phyloP scores from a whole-genome alignment of 73 alveolate species.

The Urostyla sp. region DNA sequence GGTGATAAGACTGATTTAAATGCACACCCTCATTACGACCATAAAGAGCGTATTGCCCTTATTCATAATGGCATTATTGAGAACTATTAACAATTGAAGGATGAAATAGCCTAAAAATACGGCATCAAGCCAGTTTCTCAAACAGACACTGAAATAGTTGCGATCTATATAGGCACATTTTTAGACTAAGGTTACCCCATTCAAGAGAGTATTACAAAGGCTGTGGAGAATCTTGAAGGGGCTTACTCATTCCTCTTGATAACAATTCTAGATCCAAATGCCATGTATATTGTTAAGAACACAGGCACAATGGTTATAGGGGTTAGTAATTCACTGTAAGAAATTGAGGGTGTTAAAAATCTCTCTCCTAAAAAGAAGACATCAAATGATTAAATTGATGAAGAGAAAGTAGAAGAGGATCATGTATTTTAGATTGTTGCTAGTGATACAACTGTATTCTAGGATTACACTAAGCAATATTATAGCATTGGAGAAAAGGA shows the following conservation, averaged over 20 bases:
- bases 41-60: slow-evolving; percentile 68
- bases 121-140: slow-evolving; percentile 76
- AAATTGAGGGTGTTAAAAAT: slow-evolving; percentile 2
- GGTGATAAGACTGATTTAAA: slow-evolving; percentile 89
- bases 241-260: slow-evolving; percentile 64
- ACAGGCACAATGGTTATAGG: slow-evolving; percentile 74
- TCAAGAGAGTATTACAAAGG: slow-evolving; percentile 75
- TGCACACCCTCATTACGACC: slow-evolving; percentile 95
- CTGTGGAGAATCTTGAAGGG: slow-evolving; percentile 73
- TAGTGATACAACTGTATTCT: slow-evolving; percentile 83
- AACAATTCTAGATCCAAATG: slow-evolving; percentile 49
- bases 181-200: slow-evolving; percentile 69
- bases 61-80: slow-evolving; percentile 90
- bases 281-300: slow-evolving; percentile 66
- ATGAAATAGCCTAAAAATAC: slow-evolving; percentile 41
- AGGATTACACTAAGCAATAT: slow-evolving; percentile 80
- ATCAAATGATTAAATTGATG: not conserved
- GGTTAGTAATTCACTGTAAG: slow-evolving; percentile 52
- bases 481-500: slow-evolving; percentile 81
- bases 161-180: slow-evolving; percentile 71
- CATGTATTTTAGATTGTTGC: slow-evolving; percentile 70
- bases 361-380: not conserved
- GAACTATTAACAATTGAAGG: slow-evolving; percentile 75
- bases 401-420: not conserved
- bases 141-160: slow-evolving; percentile 90